Base-by-base conservation (phyloP, 1,139 yeast genomes). In the Debaryomyces singareniensis region DNA sequence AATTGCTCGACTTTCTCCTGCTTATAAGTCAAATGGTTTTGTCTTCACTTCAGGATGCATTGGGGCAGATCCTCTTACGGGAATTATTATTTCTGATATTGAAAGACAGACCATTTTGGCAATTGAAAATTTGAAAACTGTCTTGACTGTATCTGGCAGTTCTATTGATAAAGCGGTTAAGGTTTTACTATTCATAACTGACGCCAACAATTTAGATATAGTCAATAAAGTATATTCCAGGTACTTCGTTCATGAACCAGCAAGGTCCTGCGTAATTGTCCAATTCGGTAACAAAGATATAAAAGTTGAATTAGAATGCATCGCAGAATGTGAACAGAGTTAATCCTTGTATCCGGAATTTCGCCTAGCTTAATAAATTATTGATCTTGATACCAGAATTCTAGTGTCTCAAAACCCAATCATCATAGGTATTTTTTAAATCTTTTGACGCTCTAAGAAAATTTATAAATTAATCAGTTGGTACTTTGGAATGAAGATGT, bases 221-320 rank as follows among this genome's bases (percentile, higher is more conserved):
- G 62, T 74, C 44, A 74, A 72, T 48, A 51, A 58, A 32, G 61
- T 73, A 24, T 74, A 73, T 47, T 61, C 57, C 14, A 54, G 61
- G 40, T 56, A 65, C 46, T 69, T 74, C 47, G 53, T 58, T 3
- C 60, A 61, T 30, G 61, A 61, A 44, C 81, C 81, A n/a, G 72
- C 75, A 16, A 60, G 81, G 52, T 63, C 73, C 31, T 72, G 78
- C 45, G 66, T 73, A 16, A 59, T 70, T 38, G 63, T 42, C 16
- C 54, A 53, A 3, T 58, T 58, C 38, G 58, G 56, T 61, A 61
- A 58, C 31, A 51, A 61, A 5, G 35, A 52, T 14, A 50, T 58
- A 32, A 57, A 57, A 39, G 56, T 56, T 11, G 65, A 58, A 32
- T 43, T 58, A 31, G 65, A 58, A 37, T 62, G 53, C 9, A 50